Conservation (phyloP, 176 grass and related monocot species). For the Chrysopogon serrulatus region DNA sequence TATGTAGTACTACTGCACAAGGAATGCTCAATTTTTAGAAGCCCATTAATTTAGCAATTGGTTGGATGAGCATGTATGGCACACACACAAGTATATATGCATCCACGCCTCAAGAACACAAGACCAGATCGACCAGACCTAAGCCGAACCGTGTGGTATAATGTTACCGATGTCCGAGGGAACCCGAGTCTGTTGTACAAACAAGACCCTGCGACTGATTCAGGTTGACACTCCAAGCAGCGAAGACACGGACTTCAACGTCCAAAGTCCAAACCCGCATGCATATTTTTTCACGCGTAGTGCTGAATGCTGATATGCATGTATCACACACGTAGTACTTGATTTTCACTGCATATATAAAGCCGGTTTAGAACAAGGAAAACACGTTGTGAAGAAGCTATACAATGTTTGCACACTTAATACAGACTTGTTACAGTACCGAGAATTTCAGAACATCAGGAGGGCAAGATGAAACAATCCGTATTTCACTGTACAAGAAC, state of each 20-base stretch:
- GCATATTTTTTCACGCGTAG: not conserved
- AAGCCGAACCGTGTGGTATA: not conserved
- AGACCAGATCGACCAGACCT: not conserved
- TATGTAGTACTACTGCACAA: not conserved
- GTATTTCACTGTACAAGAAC: not conserved
- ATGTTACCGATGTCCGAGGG: not conserved
- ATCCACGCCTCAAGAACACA: too few relatives aligned
- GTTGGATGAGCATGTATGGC: too few relatives aligned
- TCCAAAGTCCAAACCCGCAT: not conserved
- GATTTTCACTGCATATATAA: not conserved
- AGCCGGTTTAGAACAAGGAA: not conserved
- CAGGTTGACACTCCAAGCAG: not conserved
- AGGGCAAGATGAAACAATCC: not conserved
- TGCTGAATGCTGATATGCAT: not conserved
- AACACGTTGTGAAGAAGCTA: not conserved
- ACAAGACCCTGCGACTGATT: not conserved
- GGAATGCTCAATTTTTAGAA: not conserved
- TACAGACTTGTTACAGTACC: not conserved
- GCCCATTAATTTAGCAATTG: too few relatives aligned
- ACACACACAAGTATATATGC: too few relatives aligned
- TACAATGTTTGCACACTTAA: not conserved
- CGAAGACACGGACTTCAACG: not conserved
- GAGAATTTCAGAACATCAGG: not conserved
- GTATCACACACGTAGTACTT: not conserved
- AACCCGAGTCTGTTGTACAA: not conserved